phyloP scores from a whole-genome alignment of 169 alveolate species.

The Plasmodium sp. region DNA sequence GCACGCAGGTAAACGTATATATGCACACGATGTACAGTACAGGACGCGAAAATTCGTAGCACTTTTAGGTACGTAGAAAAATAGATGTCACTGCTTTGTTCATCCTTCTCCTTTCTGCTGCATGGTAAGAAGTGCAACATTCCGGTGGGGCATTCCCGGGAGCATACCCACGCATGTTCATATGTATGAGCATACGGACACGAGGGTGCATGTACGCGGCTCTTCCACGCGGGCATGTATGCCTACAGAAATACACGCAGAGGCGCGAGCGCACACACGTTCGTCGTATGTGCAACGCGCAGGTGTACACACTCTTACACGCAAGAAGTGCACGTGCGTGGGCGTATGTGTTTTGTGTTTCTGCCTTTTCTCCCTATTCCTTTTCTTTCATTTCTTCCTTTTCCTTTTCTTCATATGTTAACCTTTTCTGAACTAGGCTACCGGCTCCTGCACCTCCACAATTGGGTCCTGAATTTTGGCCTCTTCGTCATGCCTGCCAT shows the following conservation, averaged over 20 bases:
- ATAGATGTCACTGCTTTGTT: not conserved
- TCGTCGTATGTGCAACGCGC: not conserved
- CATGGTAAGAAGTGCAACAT: not conserved
- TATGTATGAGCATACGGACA: not conserved
- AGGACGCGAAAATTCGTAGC: not conserved
- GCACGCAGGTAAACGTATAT: not conserved
- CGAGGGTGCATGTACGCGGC: not conserved
- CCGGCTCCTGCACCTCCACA: constrained; percentile 73
- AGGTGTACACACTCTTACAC: not conserved
- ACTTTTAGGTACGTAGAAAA: not conserved
- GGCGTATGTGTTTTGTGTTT: not conserved
- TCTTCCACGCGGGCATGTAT: not conserved
- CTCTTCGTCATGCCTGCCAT: constrained; percentile 12
- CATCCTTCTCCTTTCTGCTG: not conserved
- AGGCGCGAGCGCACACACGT: not conserved
- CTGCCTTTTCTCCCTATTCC: not conserved
- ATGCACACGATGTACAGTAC: not conserved
- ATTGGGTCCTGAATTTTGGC: constrained; percentile 50
- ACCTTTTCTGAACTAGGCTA: constrained; percentile 21
- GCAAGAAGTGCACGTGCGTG: not conserved
- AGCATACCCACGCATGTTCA: not conserved
- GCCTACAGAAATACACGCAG: not conserved
- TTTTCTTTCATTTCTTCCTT: no score
- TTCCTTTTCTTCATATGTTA: not conserved
- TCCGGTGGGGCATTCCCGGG: not conserved